Conservation (phyloP, 805 yeast species). For the Pichia manshurica region DNA sequence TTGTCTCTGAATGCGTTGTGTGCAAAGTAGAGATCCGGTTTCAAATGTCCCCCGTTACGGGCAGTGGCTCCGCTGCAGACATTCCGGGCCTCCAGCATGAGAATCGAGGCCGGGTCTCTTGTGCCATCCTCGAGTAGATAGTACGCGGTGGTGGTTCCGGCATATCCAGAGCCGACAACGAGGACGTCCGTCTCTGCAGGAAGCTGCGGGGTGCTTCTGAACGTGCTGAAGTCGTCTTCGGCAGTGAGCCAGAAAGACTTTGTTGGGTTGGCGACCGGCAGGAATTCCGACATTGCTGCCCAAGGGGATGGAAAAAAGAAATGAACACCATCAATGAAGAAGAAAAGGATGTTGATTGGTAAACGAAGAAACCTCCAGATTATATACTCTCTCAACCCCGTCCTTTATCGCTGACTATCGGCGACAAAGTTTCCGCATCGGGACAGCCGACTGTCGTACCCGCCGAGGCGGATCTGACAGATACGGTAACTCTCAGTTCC, state of each 20-base stretch:
- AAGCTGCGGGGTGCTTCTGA: conserved; percentile 19
- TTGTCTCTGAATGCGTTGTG: conserved; percentile 15
- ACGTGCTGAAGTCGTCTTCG: conserved; percentile 17
- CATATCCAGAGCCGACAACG: conserved; percentile 41
- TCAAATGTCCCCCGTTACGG: conserved; percentile 45
- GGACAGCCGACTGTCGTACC: too few species aligned
- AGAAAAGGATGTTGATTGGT: too few species aligned
- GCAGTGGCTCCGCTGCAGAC: conserved; percentile 40
- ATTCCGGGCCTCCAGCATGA: conserved; percentile 39
- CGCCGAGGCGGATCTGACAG: too few species aligned
- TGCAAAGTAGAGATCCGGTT: conserved; percentile 29
- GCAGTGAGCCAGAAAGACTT: conserved; percentile 23
- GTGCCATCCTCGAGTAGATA: conserved; percentile 20
- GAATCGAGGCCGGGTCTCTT: background rate
- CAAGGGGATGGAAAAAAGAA: too few species aligned
- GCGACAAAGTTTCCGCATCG: too few species aligned
- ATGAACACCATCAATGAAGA: too few species aligned
- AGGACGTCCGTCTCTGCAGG: conserved; percentile 36
- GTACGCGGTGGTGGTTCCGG: conserved; percentile 38
- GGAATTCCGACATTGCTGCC: conserved; percentile 4
- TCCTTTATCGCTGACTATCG: too few species aligned
- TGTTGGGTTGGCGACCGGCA: conserved; percentile 21
- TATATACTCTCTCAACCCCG: too few species aligned
- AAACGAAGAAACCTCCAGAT: too few species aligned
- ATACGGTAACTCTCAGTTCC: too few species aligned